phyloP scores from a whole-genome alignment of 371 early-diverging fungal genomes.

The Syncephalis fuscata region DNA sequence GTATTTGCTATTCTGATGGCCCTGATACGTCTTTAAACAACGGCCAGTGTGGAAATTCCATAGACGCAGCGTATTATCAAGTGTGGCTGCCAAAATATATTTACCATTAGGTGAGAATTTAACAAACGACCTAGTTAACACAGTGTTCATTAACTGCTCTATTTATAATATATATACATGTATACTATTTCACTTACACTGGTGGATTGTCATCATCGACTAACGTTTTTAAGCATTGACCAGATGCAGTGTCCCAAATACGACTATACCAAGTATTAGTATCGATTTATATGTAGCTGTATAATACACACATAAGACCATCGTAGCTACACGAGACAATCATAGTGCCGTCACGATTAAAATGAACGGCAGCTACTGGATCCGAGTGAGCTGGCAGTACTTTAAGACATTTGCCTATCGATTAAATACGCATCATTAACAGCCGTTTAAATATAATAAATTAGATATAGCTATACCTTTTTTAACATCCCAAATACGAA shows the following conservation, averaged over 20 bases:
- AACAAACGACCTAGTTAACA: constrained; percentile 58
- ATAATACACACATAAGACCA: constrained; percentile 64
- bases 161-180: neutral
- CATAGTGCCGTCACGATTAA: constrained; percentile 92
- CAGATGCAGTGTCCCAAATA: constrained; percentile 93
- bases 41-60: constrained; percentile 90
- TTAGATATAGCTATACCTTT: constrained; percentile 31
- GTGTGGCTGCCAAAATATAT: constrained; percentile 86
- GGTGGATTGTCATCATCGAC: constrained; percentile 88
- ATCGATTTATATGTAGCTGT: constrained; percentile 1
- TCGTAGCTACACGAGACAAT: constrained; percentile 91
- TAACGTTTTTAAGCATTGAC: constrained; percentile 89
- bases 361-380: constrained; percentile 89
- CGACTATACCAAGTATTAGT: constrained; percentile 31
- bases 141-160: neutral
- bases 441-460: too few relatives aligned
- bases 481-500: constrained; percentile 92
- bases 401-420: constrained; percentile 64
- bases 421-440: too few relatives aligned
- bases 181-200: constrained; percentile 43
- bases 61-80: constrained; percentile 83
- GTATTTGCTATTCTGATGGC: constrained; percentile 80
- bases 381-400: constrained; percentile 90
- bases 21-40: constrained; percentile 84
- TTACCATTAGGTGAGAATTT: constrained; percentile 97